phyloP scores from a whole-genome alignment of 2,329 filamentous ascomycete species.

The Pyrenochaeta sp. region DNA sequence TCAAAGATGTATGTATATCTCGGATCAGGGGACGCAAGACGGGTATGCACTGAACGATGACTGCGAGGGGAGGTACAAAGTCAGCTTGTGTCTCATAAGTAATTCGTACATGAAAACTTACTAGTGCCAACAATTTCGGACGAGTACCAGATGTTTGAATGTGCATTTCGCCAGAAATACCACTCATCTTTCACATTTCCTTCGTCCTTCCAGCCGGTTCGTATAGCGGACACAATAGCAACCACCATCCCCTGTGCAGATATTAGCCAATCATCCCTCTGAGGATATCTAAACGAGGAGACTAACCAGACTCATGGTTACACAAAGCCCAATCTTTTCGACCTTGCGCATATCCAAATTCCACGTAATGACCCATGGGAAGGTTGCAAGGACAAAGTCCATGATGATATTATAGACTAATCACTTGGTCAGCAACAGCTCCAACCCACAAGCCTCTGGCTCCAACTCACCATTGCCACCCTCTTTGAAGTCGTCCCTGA shows the following conservation, averaged over 20 bases:
- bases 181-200: conserved; percentile 56
- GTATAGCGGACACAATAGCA: conserved; percentile 59
- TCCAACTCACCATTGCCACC: conserved; percentile 58
- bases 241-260: conserved; percentile 54
- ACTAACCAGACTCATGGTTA: conserved; percentile 58
- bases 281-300: too few relatives aligned
- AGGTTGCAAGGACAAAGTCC: conserved; percentile 61
- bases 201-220: conserved; percentile 60
- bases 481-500: conserved; percentile 58
- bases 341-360: conserved; percentile 57
- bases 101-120: too few relatives aligned
- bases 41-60: conserved; percentile 65
- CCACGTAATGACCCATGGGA: conserved; percentile 62
- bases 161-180: conserved; percentile 60
- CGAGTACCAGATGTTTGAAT: conserved; percentile 60
- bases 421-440: neutral
- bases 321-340: conserved; percentile 61
- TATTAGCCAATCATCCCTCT: neutral
- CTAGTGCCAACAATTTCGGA: conserved; percentile 62
- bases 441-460: neutral
- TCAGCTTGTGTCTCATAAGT: too few relatives aligned
- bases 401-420: conserved; percentile 63
- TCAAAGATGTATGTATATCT: conserved; percentile 52
- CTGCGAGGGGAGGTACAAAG: too few relatives aligned
- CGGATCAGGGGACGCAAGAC: conserved; percentile 60